phyloP scores from a whole-genome alignment of 2,329 filamentous ascomycete species.

The Penicillium sclerotigenum region DNA sequence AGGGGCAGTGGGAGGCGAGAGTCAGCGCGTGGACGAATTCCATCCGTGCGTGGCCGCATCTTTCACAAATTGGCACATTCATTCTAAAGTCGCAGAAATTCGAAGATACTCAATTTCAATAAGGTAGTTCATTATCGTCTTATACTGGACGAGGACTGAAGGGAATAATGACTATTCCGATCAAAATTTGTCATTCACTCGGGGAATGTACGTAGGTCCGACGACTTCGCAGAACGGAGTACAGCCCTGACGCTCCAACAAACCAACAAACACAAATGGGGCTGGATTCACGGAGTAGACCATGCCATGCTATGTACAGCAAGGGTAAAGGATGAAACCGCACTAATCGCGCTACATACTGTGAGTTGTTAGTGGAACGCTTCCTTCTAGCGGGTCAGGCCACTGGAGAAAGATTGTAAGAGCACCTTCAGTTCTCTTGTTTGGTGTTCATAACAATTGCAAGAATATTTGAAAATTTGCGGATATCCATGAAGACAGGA shows the following conservation, averaged over 20 bases:
- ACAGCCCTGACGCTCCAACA: not conserved
- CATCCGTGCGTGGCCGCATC: conserved; percentile 2
- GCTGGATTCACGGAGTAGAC: not conserved
- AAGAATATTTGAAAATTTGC: not conserved
- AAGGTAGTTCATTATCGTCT: not conserved
- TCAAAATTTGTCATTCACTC: not conserved
- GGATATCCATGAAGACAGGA: not conserved
- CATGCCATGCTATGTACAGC: not conserved
- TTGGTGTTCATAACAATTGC: too few relatives aligned
- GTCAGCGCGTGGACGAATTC: not conserved
- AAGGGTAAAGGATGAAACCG: not conserved
- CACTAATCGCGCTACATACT: not conserved
- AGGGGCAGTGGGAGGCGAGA: not conserved
- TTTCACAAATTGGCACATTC: not conserved
- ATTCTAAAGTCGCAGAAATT: not conserved
- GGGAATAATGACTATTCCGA: not conserved
- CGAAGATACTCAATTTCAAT: not conserved
- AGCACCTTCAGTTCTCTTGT: not conserved
- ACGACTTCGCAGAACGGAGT: not conserved
- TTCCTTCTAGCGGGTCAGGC: not conserved
- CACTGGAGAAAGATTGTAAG: not conserved
- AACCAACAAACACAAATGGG: not conserved
- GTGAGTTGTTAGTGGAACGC: not conserved
- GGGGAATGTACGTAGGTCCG: not conserved
- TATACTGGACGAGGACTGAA: not conserved